Conservation (phyloP, 2,329 filamentous ascomycete genomes). For the Penicillium nordicum region DNA sequence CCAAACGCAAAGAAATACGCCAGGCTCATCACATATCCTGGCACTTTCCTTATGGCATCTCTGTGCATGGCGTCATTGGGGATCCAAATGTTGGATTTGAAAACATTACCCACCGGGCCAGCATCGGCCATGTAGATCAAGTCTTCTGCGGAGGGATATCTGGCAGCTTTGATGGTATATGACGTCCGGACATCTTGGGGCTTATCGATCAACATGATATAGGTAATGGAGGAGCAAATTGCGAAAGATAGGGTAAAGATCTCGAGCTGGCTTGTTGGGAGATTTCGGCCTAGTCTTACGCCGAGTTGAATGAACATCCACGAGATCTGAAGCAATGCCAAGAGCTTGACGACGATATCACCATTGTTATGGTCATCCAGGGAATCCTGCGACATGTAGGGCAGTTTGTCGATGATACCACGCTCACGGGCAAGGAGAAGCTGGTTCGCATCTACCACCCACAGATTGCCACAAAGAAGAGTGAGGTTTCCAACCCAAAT, state of each 20-base stretch:
- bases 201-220: not conserved
- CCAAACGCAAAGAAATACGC: not conserved
- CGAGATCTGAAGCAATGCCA: not conserved
- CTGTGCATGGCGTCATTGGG: not conserved
- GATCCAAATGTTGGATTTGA: not conserved
- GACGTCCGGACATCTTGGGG: not conserved
- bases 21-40: not conserved
- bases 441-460: not conserved
- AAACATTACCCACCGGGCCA: not conserved
- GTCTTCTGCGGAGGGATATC: not conserved
- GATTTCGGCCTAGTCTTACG: not conserved
- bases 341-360: not conserved
- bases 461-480: not conserved
- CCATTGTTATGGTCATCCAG: not conserved
- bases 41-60: not conserved
- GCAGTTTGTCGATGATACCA: not conserved
- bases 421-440: not conserved
- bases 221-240: not conserved
- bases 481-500: not conserved
- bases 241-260: not conserved
- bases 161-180: not conserved
- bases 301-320: not conserved
- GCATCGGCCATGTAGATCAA: not conserved
- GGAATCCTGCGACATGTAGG: not conserved
- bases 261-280: not conserved